Evolutionary conservation across 768 basidiomycete genomes (phyloP).

Genomic region (Leccinum olivaceopallidum): DNA sequence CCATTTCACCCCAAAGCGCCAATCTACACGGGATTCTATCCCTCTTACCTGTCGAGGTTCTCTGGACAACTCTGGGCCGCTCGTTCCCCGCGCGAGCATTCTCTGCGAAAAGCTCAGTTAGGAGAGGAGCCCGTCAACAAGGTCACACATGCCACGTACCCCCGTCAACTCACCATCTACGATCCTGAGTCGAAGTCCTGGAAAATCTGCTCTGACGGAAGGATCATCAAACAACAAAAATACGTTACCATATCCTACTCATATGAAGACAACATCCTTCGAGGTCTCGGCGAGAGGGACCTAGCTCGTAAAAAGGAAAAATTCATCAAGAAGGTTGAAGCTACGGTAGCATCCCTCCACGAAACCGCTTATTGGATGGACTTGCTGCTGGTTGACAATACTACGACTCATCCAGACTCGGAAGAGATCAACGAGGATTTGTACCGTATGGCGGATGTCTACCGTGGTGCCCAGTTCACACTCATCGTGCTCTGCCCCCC

Average conservation of each 20-base stretch:
- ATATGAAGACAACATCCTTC: constrained; percentile 11
- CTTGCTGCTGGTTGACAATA: constrained; percentile 2
- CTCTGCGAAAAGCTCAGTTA: constrained; percentile 10
- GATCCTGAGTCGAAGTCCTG: constrained; percentile 3
- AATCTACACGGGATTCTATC: constrained; percentile 9
- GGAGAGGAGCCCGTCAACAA: constrained; percentile 6
- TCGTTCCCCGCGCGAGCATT: constrained; percentile 23
- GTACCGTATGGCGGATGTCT: constrained; percentile 27
- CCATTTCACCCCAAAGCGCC: constrained; percentile 9
- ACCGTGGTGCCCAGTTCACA: constrained; percentile 24
- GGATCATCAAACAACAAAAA: constrained; percentile 8
- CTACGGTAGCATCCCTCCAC: constrained; percentile 5
- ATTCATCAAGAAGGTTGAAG: constrained; percentile 11
- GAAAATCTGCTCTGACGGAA: not conserved
- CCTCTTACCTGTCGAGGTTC: constrained; percentile 20
- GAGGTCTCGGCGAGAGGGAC: not conserved
- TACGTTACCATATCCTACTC: constrained; percentile 25
- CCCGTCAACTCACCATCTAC: constrained; percentile 20
- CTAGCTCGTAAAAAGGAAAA: not conserved
- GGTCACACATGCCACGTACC: constrained; percentile 16
- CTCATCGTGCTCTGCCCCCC: constrained; percentile 20
- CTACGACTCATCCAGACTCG: not conserved
- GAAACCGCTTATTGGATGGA: constrained; percentile 27
- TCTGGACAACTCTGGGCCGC: constrained; percentile 26
- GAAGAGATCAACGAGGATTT: constrained; percentile 19